Evolutionary conservation across 306 rosid species (phyloP).

Genomic region (Vigna reflexopilosa): DNA sequence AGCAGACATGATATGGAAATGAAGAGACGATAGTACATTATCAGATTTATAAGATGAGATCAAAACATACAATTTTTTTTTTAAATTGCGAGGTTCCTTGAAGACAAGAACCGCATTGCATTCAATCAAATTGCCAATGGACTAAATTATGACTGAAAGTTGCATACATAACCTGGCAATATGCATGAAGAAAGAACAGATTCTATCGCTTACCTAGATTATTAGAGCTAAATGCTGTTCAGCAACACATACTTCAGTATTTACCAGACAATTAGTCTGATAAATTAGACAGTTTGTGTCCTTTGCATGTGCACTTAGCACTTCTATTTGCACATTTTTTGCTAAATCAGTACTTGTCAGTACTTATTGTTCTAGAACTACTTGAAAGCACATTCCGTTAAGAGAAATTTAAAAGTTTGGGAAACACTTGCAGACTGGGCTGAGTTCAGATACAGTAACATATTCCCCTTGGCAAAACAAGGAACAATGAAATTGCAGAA

Average conservation of each 20-base stretch:
- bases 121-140: background rate
- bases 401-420: background rate
- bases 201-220: constrained; percentile 1
- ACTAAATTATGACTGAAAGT: background rate
- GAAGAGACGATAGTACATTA: background rate
- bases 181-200: constrained; percentile 13
- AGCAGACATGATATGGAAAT: constrained; percentile 7
- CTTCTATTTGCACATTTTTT: background rate
- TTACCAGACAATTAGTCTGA: background rate
- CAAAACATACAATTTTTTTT: background rate
- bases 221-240: background rate
- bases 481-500: background rate
- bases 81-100: background rate
- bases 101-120: background rate
- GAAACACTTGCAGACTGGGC: background rate
- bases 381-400: background rate
- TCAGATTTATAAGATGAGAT: background rate
- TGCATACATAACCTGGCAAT: background rate
- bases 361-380: constrained; percentile 6
- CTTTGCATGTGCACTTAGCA: background rate
- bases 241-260: constrained; percentile 12
- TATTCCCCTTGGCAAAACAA: background rate
- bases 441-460: background rate
- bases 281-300: constrained; percentile 4
- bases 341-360: background rate